Evolutionary conservation across 2,329 filamentous ascomycete genomes (phyloP).

Genomic region (Lachnellula subtilissima): DNA sequence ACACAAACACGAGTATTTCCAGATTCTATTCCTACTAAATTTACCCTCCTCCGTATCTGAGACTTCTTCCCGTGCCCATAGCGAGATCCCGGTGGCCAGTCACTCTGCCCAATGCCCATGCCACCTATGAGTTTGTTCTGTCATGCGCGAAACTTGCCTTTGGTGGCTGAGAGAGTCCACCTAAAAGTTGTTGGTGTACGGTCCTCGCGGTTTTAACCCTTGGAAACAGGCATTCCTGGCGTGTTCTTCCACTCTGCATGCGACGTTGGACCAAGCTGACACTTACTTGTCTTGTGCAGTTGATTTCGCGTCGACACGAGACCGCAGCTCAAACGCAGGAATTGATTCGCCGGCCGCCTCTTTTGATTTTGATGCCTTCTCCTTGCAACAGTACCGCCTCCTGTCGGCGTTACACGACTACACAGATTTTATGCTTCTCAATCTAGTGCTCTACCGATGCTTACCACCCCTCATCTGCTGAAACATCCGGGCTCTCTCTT

Average conservation of each 20-base stretch:
- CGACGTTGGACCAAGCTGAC: neutral
- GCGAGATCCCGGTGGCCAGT: neutral
- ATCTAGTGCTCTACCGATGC: slow-evolving; percentile 16
- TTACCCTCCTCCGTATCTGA: slow-evolving; percentile 2
- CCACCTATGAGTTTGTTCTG: neutral
- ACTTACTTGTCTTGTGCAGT: neutral
- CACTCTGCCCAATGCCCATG: neutral
- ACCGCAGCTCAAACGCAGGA: neutral
- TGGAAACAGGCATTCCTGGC: slow-evolving; percentile 21
- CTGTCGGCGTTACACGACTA: slow-evolving; percentile 1
- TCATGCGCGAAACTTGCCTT: slow-evolving; percentile 13
- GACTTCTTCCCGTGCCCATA: slow-evolving; percentile 11
- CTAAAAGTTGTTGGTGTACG: neutral
- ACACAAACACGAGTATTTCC: neutral
- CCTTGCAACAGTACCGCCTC: slow-evolving; percentile 3
- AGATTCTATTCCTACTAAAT: neutral
- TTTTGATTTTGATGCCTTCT: slow-evolving; percentile 15
- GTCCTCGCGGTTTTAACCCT: slow-evolving; percentile 19
- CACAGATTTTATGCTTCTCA: slow-evolving; percentile 16
- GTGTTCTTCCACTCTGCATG: slow-evolving; percentile 1
- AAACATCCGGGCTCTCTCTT: slow-evolving; percentile 1
- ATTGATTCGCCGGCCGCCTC: slow-evolving; percentile 10
- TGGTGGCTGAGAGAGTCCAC: neutral
- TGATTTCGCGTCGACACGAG: slow-evolving; percentile 4
- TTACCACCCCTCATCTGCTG: slow-evolving; percentile 4